Evolutionary conservation across 192 early-diverging fungal species (phyloP).

Genomic region (Entophlyctis luteolus): DNA sequence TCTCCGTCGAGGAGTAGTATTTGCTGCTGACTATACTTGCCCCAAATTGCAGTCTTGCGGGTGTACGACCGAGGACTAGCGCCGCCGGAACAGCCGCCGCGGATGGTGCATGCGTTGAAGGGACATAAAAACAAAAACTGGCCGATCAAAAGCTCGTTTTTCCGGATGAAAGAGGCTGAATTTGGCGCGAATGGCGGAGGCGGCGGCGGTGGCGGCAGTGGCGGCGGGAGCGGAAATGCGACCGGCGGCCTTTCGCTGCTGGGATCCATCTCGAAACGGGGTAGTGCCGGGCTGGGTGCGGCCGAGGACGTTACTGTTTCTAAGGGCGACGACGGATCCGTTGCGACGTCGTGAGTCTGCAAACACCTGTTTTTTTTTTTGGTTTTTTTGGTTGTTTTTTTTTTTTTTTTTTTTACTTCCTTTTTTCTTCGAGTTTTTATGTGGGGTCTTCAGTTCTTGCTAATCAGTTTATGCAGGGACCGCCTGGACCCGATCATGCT

Average conservation of each 20-base stretch:
- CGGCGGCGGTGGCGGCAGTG: no score
- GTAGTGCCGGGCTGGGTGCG: no score
- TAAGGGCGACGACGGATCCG: no score
- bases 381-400: slow-evolving; percentile 12
- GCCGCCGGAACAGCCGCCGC: slow-evolving; percentile 64
- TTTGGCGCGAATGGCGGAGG: no score
- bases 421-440: not conserved
- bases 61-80: slow-evolving; percentile 87
- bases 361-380: slow-evolving; percentile 22
- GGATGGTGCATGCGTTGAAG: slow-evolving; percentile 77
- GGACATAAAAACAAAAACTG: slow-evolving; percentile 92
- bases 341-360: no score
- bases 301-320: no score
- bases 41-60: slow-evolving; percentile 61
- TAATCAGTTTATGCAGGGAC: not conserved
- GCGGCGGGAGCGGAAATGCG: no score
- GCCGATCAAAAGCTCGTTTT: slow-evolving; percentile 89
- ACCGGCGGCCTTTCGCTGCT: no score
- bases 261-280: no score
- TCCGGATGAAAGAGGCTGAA: slow-evolving; percentile 66
- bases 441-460: not conserved
- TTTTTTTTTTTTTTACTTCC: not conserved
- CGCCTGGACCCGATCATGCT: slow-evolving; percentile 35
- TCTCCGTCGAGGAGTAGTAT: not conserved
- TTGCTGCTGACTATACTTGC: not conserved